Percentiles rank a stretch among this genome's conserved stretches.
These are phyloP conservation scores for Cystobasidium pallidum DNA, from an alignment of 1,284 basidiomycete genomes.

Conservation along the genomic window DNA sequence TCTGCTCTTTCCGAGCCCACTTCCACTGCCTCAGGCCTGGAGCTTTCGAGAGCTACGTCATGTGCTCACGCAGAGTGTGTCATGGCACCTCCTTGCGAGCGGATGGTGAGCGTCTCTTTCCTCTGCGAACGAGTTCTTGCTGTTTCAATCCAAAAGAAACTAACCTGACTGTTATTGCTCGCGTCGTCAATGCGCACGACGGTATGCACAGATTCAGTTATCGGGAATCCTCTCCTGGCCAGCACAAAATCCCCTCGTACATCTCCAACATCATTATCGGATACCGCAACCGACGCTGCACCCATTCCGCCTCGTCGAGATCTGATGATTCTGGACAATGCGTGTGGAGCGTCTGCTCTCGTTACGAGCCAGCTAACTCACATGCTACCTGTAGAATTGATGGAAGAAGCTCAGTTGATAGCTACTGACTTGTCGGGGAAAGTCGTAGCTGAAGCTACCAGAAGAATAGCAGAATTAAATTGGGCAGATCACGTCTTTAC, in stretches of 20 bases:
- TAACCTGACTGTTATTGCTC: too few species aligned
- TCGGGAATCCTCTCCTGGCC: constrained; percentile 5
- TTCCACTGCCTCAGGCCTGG: constrained; percentile 1
- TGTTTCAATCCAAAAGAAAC: too few species aligned
- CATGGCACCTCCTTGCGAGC: constrained; percentile 8
- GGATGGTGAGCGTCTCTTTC: constrained; percentile 7
- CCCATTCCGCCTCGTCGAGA: not conserved
- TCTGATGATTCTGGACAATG: constrained; percentile 42
- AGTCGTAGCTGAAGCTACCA: constrained; percentile 23
- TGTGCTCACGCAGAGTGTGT: constrained; percentile 34
- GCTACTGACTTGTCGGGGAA: constrained; percentile 23
- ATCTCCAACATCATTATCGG: not conserved
- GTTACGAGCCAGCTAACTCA: constrained; percentile 22
- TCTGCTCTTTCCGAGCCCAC: not conserved
- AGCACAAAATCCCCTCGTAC: not conserved
- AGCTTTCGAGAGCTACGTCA: constrained; percentile 8
- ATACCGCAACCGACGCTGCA: not conserved
- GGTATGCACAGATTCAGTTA: constrained; percentile 16
- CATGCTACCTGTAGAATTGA: constrained; percentile 7
- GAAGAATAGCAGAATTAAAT: constrained; percentile 16
- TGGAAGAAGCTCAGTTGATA: constrained; percentile 33
- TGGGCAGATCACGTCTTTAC: constrained; percentile 40
- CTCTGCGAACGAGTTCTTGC: too few species aligned
- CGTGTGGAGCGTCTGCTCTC: constrained; percentile 29
- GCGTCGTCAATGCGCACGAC: too few species aligned